Conservation (phyloP, 148 eudicot species). For the Beta vulgaris region DNA sequence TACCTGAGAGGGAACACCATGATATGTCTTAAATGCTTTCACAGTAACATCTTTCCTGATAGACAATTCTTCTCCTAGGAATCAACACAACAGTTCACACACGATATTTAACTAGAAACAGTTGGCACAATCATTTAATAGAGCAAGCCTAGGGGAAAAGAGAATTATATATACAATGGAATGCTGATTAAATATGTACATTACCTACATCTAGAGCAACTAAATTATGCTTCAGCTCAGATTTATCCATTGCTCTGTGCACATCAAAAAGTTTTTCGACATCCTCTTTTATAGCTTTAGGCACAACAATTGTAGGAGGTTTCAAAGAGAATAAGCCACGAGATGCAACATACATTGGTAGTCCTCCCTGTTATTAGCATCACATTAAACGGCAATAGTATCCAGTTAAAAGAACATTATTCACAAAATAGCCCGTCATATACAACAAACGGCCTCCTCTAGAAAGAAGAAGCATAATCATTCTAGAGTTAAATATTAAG, state of each 20-base stretch:
- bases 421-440: not conserved
- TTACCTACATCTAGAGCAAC: slow-evolving; percentile 79
- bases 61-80: slow-evolving; percentile 72
- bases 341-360: slow-evolving; percentile 96
- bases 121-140: not conserved
- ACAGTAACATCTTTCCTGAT: slow-evolving; percentile 79
- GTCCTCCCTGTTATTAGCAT: slow-evolving; percentile 57
- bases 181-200: slow-evolving; percentile 8
- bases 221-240: slow-evolving; percentile 73
- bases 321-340: slow-evolving; percentile 81
- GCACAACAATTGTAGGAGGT: slow-evolving; percentile 88
- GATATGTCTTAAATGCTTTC: slow-evolving; percentile 78
- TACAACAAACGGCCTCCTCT: not conserved
- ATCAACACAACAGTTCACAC: not conserved
- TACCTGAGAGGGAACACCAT: slow-evolving; percentile 85
- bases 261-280: slow-evolving; percentile 83
- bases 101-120: not conserved
- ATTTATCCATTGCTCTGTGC: slow-evolving; percentile 86
- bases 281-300: slow-evolving; percentile 55
- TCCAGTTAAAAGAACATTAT: not conserved
- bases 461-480: not conserved
- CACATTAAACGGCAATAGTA: not conserved
- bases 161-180: not conserved
- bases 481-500: too few relatives aligned
- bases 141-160: not conserved